Conservation (phyloP, 2,329 filamentous ascomycete genomes). For the Xylaria digitata region DNA sequence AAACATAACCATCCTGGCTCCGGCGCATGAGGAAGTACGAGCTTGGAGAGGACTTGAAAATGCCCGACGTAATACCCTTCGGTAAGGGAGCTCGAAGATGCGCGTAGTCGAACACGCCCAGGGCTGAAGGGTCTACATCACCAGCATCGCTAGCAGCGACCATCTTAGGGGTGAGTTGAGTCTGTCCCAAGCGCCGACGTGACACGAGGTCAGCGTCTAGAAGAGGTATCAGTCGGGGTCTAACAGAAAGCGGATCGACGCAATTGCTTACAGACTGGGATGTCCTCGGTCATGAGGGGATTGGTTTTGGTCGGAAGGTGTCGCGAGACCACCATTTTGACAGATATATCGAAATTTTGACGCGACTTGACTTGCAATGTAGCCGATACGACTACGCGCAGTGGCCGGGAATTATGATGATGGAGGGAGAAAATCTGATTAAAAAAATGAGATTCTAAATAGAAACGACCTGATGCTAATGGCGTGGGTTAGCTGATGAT, state of each 20-base stretch:
- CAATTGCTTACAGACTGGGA: constrained; percentile 68
- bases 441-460: constrained; percentile 38
- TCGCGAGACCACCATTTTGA: constrained; percentile 56
- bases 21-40: constrained; percentile 98
- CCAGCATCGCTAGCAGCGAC: constrained; percentile 76
- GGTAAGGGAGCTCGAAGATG: constrained; percentile 93
- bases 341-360: constrained; percentile 27
- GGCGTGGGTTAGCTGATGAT: constrained; percentile 45
- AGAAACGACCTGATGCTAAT: constrained; percentile 39
- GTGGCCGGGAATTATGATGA: constrained; percentile 8
- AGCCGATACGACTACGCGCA: constrained; percentile 28
- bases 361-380: constrained; percentile 39
- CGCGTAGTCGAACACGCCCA: constrained; percentile 93
- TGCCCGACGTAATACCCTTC: constrained; percentile 90
- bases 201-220: constrained; percentile 79
- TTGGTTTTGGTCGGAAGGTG: constrained; percentile 71
- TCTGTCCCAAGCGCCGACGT: constrained; percentile 91
- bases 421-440: constrained; percentile 34
- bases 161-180: constrained; percentile 86
- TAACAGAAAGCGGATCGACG: constrained; percentile 19
- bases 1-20: constrained; percentile 85
- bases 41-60: constrained; percentile 89
- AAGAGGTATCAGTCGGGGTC: constrained; percentile 38
- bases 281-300: constrained; percentile 72
- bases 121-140: constrained; percentile 76